Evolutionary conservation across 225 moss, liverwort and hornwort species (phyloP).

Genomic region (Thuidium tamariscinum): DNA sequence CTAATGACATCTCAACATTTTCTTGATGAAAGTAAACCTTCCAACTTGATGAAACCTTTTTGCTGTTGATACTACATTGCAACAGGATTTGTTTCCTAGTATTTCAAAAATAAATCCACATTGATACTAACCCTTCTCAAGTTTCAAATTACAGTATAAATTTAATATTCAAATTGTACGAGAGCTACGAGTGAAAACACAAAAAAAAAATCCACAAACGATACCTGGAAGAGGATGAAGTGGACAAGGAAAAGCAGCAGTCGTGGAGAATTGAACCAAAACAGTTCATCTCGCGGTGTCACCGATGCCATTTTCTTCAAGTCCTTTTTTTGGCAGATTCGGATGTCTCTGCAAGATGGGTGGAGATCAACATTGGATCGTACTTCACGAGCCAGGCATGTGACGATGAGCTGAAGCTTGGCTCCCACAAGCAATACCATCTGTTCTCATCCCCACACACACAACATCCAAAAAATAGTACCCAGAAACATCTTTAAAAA

Average conservation of each 20-base stretch:
- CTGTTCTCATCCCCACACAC: conserved; percentile 23
- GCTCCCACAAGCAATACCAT: conserved; percentile 64
- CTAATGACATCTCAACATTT: background rate
- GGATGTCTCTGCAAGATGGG: background rate
- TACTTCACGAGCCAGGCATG: conserved; percentile 40
- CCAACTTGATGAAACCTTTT: background rate
- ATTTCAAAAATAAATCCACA: background rate
- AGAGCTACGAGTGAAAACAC: background rate
- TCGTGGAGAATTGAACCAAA: conserved; percentile 69
- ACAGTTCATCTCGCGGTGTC: conserved; percentile 57
- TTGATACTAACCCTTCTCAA: background rate
- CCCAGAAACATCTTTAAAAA: background rate
- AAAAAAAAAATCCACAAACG: too few species aligned
- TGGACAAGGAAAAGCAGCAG: conserved; percentile 62
- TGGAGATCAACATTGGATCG: background rate
- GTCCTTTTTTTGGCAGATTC: background rate
- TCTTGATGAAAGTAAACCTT: background rate
- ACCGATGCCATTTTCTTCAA: background rate
- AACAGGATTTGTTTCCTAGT: background rate
- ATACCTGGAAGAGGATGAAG: conserved; percentile 87
- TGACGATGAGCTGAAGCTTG: conserved; percentile 76
- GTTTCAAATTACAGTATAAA: background rate
- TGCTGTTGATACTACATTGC: background rate
- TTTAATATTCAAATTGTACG: background rate
- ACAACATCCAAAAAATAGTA: too few species aligned